A percentile compares a stretch with the other conserved stretches of the same genome.
Conservation (phyloP, 2,329 filamentous ascomycete species). For the Pseudogymnoascus sp. region DNA sequence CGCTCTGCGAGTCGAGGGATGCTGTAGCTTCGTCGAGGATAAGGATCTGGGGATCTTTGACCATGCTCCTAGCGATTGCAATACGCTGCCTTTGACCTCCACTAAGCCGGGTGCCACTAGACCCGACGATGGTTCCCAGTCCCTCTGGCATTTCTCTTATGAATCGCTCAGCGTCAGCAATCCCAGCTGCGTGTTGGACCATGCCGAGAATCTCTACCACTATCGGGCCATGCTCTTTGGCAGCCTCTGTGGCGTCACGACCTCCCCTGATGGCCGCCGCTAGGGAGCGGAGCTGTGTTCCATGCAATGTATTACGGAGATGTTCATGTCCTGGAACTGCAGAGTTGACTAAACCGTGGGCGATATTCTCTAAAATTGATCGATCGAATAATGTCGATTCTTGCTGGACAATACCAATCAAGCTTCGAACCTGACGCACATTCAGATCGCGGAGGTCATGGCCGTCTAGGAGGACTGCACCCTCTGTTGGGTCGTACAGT, state of each 20-base stretch:
- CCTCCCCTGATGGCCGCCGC: not conserved
- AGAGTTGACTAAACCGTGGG: constrained; percentile 38
- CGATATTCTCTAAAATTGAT: constrained; percentile 39
- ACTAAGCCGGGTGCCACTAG: constrained; percentile 64
- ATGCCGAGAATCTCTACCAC: not conserved
- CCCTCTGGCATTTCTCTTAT: constrained; percentile 54
- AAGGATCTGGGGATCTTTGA: constrained; percentile 68
- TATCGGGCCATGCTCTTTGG: not conserved
- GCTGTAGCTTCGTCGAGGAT: constrained; percentile 96
- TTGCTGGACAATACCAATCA: constrained; percentile 23
- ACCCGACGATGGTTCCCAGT: constrained; percentile 64
- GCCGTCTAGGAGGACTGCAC: constrained; percentile 32
- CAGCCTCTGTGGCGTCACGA: not conserved
- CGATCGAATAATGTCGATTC: constrained; percentile 27
- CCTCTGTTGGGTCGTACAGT: constrained; percentile 46
- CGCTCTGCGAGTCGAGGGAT: constrained; percentile 88
- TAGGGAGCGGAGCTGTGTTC: not conserved
- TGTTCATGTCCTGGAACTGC: constrained; percentile 31
- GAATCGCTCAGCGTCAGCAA: constrained; percentile 48
- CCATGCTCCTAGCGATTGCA: constrained; percentile 53
- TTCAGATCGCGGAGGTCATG: constrained; percentile 31
- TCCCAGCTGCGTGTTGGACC: constrained; percentile 1
- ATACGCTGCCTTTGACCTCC: constrained; percentile 71
- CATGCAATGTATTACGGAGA: not conserved
- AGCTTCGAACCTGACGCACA: constrained; percentile 21